Evolutionary conservation across 148 eudicot species (phyloP).

Genomic region (Cornus controversa): DNA sequence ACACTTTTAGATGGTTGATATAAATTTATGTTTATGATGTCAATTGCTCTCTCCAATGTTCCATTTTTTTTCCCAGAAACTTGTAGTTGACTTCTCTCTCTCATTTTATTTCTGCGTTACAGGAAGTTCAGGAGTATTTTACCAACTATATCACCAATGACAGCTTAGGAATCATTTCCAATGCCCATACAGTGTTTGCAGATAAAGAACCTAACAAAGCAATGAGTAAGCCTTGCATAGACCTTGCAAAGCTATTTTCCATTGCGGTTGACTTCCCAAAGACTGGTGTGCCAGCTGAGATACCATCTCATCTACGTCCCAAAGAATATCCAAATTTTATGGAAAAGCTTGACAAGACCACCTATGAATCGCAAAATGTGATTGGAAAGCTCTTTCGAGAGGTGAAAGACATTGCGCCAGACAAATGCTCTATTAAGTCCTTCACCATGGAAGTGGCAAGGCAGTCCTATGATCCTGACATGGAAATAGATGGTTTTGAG

Average conservation of each 20-base stretch:
- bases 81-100: neutral
- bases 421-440: conserved; percentile 10
- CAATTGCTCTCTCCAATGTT: neutral
- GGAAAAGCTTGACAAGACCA: conserved; percentile 54
- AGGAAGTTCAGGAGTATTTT: conserved; percentile 62
- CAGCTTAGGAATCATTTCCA: conserved; percentile 57
- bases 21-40: too few species aligned
- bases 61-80: neutral
- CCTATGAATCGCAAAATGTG: conserved; percentile 31
- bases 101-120: conserved; percentile 3
- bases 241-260: conserved; percentile 50
- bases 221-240: conserved; percentile 39
- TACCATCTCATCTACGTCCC: conserved; percentile 37
- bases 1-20: neutral
- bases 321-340: conserved; percentile 64
- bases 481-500: conserved; percentile 48
- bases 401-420: conserved; percentile 37
- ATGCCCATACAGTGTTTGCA: conserved; percentile 59
- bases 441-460: conserved; percentile 41
- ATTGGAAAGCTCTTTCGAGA: conserved; percentile 53
- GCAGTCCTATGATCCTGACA: conserved; percentile 35
- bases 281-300: conserved; percentile 60
- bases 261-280: conserved; percentile 65
- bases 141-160: conserved; percentile 53
- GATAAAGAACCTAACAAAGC: conserved; percentile 40